Conservation (phyloP, 2,329 filamentous ascomycete genomes). For the Fonsecaea erecta region DNA sequence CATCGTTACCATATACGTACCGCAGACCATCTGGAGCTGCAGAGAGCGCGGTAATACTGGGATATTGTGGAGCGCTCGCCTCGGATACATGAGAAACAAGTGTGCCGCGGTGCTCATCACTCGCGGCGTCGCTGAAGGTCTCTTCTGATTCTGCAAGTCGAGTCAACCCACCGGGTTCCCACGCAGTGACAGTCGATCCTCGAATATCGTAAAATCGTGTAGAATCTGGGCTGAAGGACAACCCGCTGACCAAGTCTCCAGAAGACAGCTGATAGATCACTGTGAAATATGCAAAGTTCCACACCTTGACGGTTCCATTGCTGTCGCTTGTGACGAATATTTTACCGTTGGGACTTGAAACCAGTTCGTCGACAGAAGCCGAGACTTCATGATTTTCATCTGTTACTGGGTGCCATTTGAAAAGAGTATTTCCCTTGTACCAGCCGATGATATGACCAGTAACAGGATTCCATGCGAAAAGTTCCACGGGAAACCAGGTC, state of each 20-base stretch:
- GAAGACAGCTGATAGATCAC: slow-evolving; percentile 38
- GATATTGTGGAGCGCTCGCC: slow-evolving; percentile 11
- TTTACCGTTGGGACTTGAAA: slow-evolving; percentile 37
- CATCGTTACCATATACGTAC: slow-evolving; percentile 17
- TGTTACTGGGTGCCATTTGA: slow-evolving; percentile 45
- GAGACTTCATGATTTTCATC: slow-evolving; percentile 38
- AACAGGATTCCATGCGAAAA: slow-evolving; percentile 40
- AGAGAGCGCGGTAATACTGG: slow-evolving; percentile 11
- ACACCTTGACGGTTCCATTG: slow-evolving; percentile 38
- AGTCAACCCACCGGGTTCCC: slow-evolving; percentile 40
- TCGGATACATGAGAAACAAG: slow-evolving; percentile 13
- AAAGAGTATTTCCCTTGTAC: slow-evolving; percentile 43
- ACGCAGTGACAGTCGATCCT: slow-evolving; percentile 38
- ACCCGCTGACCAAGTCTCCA: slow-evolving; percentile 33
- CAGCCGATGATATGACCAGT: slow-evolving; percentile 42
- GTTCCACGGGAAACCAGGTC: slow-evolving; percentile 21
- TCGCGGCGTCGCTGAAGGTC: slow-evolving; percentile 32
- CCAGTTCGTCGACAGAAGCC: slow-evolving; percentile 35
- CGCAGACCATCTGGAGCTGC: slow-evolving; percentile 10
- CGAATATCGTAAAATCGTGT: slow-evolving; percentile 41
- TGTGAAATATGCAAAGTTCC: slow-evolving; percentile 36
- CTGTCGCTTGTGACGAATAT: slow-evolving; percentile 39
- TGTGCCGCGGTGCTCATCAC: slow-evolving; percentile 14
- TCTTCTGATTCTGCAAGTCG: slow-evolving; percentile 33
- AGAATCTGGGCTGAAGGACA: slow-evolving; percentile 38